phyloP scores from a whole-genome alignment of 106 monocot species.

The Vanilla planifolia region DNA sequence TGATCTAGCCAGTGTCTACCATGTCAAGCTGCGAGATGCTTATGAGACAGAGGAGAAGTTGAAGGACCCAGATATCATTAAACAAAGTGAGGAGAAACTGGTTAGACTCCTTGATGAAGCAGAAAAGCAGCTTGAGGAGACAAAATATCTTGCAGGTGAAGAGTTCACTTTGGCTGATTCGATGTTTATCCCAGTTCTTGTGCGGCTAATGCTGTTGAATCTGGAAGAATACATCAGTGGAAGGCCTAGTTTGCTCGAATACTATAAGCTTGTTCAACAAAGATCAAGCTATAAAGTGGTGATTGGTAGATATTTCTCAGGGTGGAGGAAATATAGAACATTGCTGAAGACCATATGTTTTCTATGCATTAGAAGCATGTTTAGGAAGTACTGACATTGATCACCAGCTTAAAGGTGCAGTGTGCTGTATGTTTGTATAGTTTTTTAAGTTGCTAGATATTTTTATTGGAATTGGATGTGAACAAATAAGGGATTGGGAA shows the following conservation, averaged over 20 bases:
- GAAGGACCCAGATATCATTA: constrained; percentile 44
- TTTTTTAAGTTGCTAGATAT: no score
- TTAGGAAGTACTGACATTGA: constrained; percentile 47
- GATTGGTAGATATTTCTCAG: constrained; percentile 75
- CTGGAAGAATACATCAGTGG: constrained; percentile 62
- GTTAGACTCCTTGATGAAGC: constrained; percentile 66
- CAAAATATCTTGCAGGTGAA: constrained; percentile 57
- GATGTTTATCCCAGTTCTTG: constrained; percentile 87
- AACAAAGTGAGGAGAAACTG: constrained; percentile 69
- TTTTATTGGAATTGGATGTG: no score
- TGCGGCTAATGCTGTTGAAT: constrained; percentile 51
- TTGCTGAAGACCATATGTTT: constrained; percentile 66
- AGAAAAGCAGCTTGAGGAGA: constrained; percentile 50
- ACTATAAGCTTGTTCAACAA: constrained; percentile 52
- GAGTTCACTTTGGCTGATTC: constrained; percentile 65
- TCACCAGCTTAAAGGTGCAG: no score
- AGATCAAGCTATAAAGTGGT: constrained; percentile 64
- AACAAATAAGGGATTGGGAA: no score
- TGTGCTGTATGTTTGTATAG: no score
- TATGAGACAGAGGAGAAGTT: constrained; percentile 80
- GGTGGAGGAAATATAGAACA: constrained; percentile 80
- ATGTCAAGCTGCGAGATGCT: constrained; percentile 67
- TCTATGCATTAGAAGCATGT: constrained; percentile 53
- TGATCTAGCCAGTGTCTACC: constrained; percentile 82
- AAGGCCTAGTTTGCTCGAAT: constrained; percentile 57